A percentile compares a stretch with the other conserved stretches of the same genome.
These are phyloP conservation scores for Penicillium sp. DNA, from an alignment of 2,329 filamentous ascomycete genomes.

Conservation along the genomic window DNA sequence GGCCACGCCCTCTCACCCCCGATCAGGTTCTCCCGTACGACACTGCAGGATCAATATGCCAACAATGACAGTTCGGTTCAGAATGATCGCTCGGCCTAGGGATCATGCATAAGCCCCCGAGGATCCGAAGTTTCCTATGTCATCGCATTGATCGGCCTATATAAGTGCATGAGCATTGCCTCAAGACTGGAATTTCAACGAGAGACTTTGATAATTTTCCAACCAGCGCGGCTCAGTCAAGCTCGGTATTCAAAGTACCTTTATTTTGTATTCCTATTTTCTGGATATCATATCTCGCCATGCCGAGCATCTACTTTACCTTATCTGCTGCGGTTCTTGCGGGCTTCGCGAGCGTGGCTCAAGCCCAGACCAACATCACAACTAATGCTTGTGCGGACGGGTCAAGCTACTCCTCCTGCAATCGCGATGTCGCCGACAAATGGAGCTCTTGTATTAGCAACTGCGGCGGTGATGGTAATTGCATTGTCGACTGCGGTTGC, in stretches of 20 bases:
- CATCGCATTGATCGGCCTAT: background rate
- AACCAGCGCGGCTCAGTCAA: background rate
- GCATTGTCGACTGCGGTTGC: slow-evolving; percentile 24
- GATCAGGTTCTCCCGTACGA: slow-evolving; percentile 3
- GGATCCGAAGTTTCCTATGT: slow-evolving; percentile 4
- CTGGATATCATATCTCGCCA: background rate
- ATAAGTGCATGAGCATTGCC: background rate
- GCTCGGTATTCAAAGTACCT: background rate
- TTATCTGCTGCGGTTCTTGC: slow-evolving; percentile 9
- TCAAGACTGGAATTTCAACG: background rate
- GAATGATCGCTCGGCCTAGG: slow-evolving; percentile 16
- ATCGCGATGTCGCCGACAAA: slow-evolving; percentile 17
- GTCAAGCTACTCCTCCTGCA: slow-evolving; percentile 20
- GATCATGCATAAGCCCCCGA: slow-evolving; percentile 4
- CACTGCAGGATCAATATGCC: slow-evolving; percentile 2
- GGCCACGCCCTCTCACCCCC: background rate
- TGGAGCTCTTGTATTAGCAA: slow-evolving; percentile 19
- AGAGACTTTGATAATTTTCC: background rate
- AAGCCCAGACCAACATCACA: slow-evolving; percentile 26
- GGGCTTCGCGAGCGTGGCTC: slow-evolving; percentile 13
- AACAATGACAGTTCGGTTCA: slow-evolving; percentile 20
- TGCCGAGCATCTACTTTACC: slow-evolving; percentile 16
- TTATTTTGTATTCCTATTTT: background rate
- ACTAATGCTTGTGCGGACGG: slow-evolving; percentile 18
- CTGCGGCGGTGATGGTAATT: slow-evolving; percentile 22